phyloP scores from a whole-genome alignment of 192 early-diverging fungal genomes.

The Phycomyces blakesleeanus region DNA sequence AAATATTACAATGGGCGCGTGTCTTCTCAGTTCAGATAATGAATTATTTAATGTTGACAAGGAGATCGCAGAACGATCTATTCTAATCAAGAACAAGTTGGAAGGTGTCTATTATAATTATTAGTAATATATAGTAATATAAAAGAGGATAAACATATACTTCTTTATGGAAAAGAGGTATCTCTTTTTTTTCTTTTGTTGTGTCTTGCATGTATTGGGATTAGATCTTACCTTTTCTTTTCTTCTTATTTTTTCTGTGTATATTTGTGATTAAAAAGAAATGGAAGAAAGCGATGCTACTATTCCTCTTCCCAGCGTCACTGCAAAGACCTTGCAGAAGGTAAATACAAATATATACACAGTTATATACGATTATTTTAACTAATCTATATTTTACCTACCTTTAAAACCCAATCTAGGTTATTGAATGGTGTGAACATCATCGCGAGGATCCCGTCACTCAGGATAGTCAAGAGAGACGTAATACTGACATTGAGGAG shows the following conservation, averaged over 20 bases:
- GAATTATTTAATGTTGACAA: conserved; percentile 59
- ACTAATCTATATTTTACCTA: too few species aligned
- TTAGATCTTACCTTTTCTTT: too few species aligned
- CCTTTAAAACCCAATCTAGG: conserved; percentile 26
- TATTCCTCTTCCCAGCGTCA: conserved; percentile 81
- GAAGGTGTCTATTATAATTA: too few species aligned
- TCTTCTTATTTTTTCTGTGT: too few species aligned
- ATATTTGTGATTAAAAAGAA: conserved; percentile 32
- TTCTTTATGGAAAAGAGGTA: too few species aligned
- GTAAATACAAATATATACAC: conserved; percentile 32
- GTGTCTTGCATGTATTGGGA: too few species aligned
- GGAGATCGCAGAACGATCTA: conserved; percentile 67
- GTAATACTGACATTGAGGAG: conserved; percentile 70
- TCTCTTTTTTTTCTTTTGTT: too few species aligned
- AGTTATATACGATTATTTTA: too few species aligned
- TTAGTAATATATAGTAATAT: not conserved
- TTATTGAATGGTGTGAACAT: conserved; percentile 81
- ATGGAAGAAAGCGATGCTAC: conserved; percentile 61
- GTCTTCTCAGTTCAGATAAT: conserved; percentile 62
- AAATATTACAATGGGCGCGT: conserved; percentile 21
- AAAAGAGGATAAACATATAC: not conserved
- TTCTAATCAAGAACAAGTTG: conserved; percentile 78
- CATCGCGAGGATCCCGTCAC: conserved; percentile 64
- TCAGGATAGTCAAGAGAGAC: conserved; percentile 52
- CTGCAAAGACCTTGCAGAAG: conserved; percentile 65